Percentiles rank a stretch among this genome's conserved stretches.
phyloP scores from a whole-genome alignment of 306 rosid genomes.

The Nissolia schottii region DNA sequence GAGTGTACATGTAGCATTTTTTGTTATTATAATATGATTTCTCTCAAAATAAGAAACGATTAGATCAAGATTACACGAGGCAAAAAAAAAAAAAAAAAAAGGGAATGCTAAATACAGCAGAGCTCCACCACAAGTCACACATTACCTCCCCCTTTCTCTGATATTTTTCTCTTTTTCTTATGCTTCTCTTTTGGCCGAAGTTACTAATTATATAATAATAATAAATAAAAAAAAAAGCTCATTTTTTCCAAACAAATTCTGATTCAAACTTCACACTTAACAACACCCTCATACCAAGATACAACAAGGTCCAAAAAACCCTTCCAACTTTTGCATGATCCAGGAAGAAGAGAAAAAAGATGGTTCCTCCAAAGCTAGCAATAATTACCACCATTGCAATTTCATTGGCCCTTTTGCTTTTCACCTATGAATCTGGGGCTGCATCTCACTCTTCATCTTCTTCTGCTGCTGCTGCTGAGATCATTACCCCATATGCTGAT shows the following conservation, averaged over 20 bases:
- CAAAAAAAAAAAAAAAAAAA: too few relatives aligned
- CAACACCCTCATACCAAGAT: neutral
- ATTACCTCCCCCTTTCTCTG: neutral
- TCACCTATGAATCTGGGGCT: constrained; percentile 25
- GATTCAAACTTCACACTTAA: neutral
- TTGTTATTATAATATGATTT: too few relatives aligned
- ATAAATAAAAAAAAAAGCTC: too few relatives aligned
- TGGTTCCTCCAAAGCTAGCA: constrained; percentile 28
- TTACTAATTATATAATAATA: neutral
- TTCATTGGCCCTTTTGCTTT: constrained; percentile 15
- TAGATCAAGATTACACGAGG: too few relatives aligned
- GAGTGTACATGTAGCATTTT: too few relatives aligned
- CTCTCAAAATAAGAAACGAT: too few relatives aligned
- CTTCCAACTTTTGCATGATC: neutral
- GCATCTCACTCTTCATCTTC: constrained; percentile 17
- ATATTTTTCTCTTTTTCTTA: neutral
- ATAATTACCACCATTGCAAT: constrained; percentile 19
- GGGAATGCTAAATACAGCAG: neutral
- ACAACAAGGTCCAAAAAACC: neutral
- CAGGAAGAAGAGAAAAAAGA: neutral
- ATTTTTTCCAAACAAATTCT: neutral
- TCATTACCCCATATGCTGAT: neutral
- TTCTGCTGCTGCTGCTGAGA: neutral
- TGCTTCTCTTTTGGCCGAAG: neutral
- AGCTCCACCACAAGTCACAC: neutral